phyloP scores from a whole-genome alignment of 768 basidiomycete species.

The Trichaptum fuscoviolaceum region DNA sequence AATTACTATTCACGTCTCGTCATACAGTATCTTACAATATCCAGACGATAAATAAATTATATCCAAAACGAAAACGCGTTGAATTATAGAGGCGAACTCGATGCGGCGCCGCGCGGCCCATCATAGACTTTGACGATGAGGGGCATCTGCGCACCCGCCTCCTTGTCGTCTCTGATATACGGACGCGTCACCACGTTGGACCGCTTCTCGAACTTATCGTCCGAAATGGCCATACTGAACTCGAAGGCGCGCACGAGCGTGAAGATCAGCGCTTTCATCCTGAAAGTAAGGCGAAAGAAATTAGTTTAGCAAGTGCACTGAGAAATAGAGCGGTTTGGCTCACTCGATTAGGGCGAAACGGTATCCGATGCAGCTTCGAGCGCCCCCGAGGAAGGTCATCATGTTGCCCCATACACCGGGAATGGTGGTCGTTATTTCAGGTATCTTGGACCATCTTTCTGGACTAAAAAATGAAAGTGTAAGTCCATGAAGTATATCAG shows the following conservation, averaged over 20 bases:
- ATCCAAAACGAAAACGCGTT: no score
- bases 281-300: conserved; percentile 1
- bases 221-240: conserved; percentile 15
- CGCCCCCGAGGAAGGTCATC: conserved; percentile 18
- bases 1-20: no score
- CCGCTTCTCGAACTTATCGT: conserved; percentile 12
- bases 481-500: conserved; percentile 3
- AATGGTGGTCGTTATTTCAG: conserved; percentile 7
- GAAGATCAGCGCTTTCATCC: conserved; percentile 23
- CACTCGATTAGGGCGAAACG: conserved; percentile 16
- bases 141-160: conserved; percentile 13
- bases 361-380: conserved; percentile 17
- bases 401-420: conserved; percentile 16
- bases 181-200: conserved; percentile 14
- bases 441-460: conserved; percentile 15
- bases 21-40: no score
- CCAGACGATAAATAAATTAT: no score
- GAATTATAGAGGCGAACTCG: no score
- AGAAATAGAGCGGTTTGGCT: background rate
- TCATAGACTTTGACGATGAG: conserved; percentile 9
- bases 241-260: conserved; percentile 19
- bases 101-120: no score
- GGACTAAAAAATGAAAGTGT: conserved; percentile 19
- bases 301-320: background rate
- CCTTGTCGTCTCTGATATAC: conserved; percentile 8